Percentiles rank a stretch among this genome's conserved stretches.
These are phyloP conservation scores for Wickerhamomyces rabaulensis DNA, from an alignment of 805 yeast genomes.

Conservation along the genomic window DNA sequence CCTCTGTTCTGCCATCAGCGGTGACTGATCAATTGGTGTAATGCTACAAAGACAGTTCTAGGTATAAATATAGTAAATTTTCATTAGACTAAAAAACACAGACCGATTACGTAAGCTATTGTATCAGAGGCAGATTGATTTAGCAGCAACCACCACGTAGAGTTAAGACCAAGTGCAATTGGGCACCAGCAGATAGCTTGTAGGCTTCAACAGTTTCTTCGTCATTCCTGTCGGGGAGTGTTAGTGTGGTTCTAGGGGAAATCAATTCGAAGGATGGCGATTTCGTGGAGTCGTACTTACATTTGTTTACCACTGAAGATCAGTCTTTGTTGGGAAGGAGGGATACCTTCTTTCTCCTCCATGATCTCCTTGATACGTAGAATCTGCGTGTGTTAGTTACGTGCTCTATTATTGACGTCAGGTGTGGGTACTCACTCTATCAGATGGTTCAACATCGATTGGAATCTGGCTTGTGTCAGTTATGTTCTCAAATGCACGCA, in stretches of 20 bases:
- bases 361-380: slow-evolving; percentile 80
- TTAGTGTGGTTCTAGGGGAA: slow-evolving; percentile 2
- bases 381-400: slow-evolving; percentile 34
- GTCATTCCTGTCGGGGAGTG: slow-evolving; percentile 50
- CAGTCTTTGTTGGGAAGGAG: slow-evolving; percentile 92
- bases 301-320: slow-evolving; percentile 88
- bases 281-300: slow-evolving; percentile 35
- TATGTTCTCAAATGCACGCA: not conserved
- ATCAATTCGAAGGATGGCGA: no score
- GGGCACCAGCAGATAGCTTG: slow-evolving; percentile 80
- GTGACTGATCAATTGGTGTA: not conserved
- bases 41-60: not conserved
- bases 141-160: slow-evolving; percentile 71
- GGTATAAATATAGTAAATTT: not conserved
- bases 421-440: slow-evolving; percentile 41
- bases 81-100: not conserved
- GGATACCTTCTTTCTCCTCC: slow-evolving; percentile 96
- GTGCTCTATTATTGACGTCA: no score
- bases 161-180: slow-evolving; percentile 85
- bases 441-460: slow-evolving; percentile 66
- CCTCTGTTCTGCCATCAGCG: not conserved
- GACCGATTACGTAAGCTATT: not conserved
- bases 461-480: slow-evolving; percentile 41
- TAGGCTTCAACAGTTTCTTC: slow-evolving; percentile 65
- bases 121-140: not conserved